A percentile compares a stretch with the other conserved stretches of the same genome.
These are phyloP conservation scores for Elongisporangium undulatum DNA, from an alignment of 352 stramenopile genomes.

Conservation along the genomic window DNA sequence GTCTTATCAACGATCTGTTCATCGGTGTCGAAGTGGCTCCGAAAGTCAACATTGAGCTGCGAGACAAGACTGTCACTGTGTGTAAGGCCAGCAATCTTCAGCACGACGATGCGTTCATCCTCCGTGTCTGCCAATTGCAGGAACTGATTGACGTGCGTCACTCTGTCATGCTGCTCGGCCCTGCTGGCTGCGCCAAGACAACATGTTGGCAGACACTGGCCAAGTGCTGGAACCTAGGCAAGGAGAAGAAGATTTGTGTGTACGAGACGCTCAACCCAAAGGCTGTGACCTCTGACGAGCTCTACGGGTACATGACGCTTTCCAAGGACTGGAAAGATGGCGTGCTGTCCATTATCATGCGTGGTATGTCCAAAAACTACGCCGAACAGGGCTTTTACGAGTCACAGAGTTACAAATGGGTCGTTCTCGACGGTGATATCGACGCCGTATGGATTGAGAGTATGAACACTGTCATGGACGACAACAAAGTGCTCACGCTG, in stretches of 20 bases:
- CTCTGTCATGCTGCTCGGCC: constrained; percentile 84
- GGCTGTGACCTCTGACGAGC: constrained; percentile 85
- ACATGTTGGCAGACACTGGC: constrained; percentile 83
- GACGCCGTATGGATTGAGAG: constrained; percentile 88
- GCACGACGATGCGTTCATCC: constrained; percentile 82
- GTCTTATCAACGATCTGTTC: constrained; percentile 84
- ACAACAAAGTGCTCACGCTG: constrained; percentile 95
- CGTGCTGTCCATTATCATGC: constrained; percentile 89
- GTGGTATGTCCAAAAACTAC: constrained; percentile 89
- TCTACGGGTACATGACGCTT: constrained; percentile 93
- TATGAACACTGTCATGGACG: constrained; percentile 98
- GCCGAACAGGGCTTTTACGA: constrained; percentile 93
- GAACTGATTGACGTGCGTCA: constrained; percentile 87
- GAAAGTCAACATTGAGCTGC: constrained; percentile 92
- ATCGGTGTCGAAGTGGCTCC: constrained; percentile 93
- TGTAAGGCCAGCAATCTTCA: constrained; percentile 88
- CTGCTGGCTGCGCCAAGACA: constrained; percentile 79
- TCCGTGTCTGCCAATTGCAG: constrained; percentile 85
- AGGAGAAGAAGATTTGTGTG: constrained; percentile 87
- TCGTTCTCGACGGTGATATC: constrained; percentile 85
- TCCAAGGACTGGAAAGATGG: constrained; percentile 90
- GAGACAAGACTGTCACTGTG: constrained; percentile 89
- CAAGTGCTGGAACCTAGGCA: constrained; percentile 85
- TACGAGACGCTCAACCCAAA: constrained; percentile 90
- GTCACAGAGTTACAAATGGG: constrained; percentile 90